These are phyloP conservation scores for Tylopilus plumbeoviolaceoides DNA, from an alignment of 768 basidiomycete genomes.

Conservation along the genomic window DNA sequence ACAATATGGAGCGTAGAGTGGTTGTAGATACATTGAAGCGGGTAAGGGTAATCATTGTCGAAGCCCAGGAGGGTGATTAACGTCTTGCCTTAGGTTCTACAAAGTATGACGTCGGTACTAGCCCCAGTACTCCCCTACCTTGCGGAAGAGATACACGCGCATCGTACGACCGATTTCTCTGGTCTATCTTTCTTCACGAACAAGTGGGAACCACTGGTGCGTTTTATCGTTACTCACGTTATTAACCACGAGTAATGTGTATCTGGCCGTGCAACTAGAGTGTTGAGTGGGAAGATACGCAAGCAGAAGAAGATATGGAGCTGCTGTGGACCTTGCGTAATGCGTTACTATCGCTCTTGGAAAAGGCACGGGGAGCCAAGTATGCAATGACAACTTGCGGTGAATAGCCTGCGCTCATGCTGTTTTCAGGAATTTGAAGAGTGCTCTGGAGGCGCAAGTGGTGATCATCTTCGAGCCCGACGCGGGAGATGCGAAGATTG, in stretches of 20 bases:
- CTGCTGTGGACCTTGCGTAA: conserved; percentile 56
- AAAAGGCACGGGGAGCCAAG: conserved; percentile 75
- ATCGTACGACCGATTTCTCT: conserved; percentile 13
- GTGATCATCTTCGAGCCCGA: conserved; percentile 52
- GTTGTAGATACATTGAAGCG: conserved; percentile 69
- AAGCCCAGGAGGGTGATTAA: not conserved
- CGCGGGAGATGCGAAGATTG: conserved; percentile 21
- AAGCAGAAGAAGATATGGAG: conserved; percentile 60
- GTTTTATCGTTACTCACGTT: conserved; percentile 19
- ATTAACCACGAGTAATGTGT: not conserved
- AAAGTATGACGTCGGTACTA: conserved; percentile 62
- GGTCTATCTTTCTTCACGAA: conserved; percentile 62
- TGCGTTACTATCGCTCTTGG: conserved; percentile 62
- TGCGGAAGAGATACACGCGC: conserved; percentile 76
- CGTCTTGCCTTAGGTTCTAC: conserved; percentile 46
- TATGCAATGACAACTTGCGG: conserved; percentile 30
- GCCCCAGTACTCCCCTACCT: conserved; percentile 89
- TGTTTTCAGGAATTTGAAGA: conserved; percentile 59
- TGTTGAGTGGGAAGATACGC: conserved; percentile 56
- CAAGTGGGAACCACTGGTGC: conserved; percentile 67
- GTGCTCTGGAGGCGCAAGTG: conserved; percentile 74
- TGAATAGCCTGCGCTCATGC: conserved; percentile 1
- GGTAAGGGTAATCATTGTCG: conserved; percentile 34
- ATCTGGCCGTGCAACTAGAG: conserved; percentile 33
- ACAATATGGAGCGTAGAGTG: conserved; percentile 53